A percentile compares a stretch with the other conserved stretches of the same genome.
Conservation (phyloP, 768 basidiomycete genomes). For the Tulasnella sp. region DNA sequence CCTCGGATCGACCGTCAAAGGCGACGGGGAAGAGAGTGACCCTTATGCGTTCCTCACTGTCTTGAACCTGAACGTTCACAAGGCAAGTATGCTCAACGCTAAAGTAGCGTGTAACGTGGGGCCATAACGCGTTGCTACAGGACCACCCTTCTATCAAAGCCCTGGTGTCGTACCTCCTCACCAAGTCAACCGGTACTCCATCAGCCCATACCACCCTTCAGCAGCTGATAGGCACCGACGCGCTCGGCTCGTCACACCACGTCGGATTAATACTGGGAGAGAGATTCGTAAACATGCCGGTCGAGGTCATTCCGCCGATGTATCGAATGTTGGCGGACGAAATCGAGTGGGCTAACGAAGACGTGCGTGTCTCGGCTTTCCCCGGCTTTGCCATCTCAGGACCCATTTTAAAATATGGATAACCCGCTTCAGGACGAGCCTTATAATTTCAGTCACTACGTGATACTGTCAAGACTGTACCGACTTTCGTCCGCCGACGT, state of each 20-base stretch:
- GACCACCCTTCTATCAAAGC: slow-evolving; percentile 67
- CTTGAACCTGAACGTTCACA: slow-evolving; percentile 68
- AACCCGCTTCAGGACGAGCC: slow-evolving; percentile 48
- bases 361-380: slow-evolving; percentile 45
- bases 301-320: slow-evolving; percentile 88
- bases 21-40: slow-evolving; percentile 84
- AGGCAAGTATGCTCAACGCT: slow-evolving; percentile 43
- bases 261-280: slow-evolving; percentile 85
- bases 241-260: slow-evolving; percentile 41
- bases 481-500: slow-evolving; percentile 67
- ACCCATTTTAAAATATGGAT: not conserved
- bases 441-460: slow-evolving; percentile 66
- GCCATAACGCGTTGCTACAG: slow-evolving; percentile 41
- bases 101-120: not conserved
- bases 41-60: slow-evolving; percentile 86
- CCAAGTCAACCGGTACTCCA: slow-evolving; percentile 51
- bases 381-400: not conserved
- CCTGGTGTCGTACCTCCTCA: slow-evolving; percentile 64
- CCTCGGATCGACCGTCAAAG: slow-evolving; percentile 88
- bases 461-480: slow-evolving; percentile 78
- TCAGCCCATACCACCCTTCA: slow-evolving; percentile 54
- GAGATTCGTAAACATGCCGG: slow-evolving; percentile 91
- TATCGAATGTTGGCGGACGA: slow-evolving; percentile 86
- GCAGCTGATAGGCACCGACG: slow-evolving; percentile 46
- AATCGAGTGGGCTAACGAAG: slow-evolving; percentile 63